phyloP scores from a whole-genome alignment of 169 alveolate genomes.

The Eimeria necatrix region DNA sequence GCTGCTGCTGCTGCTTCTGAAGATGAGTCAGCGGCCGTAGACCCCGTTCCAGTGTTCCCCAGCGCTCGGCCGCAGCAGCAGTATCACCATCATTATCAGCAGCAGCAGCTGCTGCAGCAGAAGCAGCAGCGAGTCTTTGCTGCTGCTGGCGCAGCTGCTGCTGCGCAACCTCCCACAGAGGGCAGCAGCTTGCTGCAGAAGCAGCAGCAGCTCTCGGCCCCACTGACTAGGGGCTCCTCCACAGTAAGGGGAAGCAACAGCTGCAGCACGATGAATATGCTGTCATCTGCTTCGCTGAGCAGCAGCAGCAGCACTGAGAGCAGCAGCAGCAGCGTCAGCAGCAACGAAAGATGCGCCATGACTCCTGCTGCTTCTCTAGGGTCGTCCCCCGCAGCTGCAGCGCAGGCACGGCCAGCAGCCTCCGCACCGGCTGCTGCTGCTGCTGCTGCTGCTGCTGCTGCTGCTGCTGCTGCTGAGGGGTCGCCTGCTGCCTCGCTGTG shows the following conservation, averaged over 20 bases:
- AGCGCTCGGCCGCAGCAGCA: too few species aligned
- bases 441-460: background rate
- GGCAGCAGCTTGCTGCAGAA: background rate
- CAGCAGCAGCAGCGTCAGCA: background rate
- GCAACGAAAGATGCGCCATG: background rate
- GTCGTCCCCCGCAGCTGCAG: too few species aligned
- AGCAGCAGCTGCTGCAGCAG: background rate
- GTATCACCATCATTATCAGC: background rate
- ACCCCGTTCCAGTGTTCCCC: background rate
- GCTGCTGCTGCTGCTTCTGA: too few species aligned
- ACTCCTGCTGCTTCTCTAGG: slow-evolving; percentile 10
- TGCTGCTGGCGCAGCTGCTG: background rate
- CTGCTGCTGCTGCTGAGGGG: background rate
- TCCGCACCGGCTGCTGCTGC: background rate
- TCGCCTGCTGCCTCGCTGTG: background rate
- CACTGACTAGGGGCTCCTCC: too few species aligned
- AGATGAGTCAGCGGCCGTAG: background rate
- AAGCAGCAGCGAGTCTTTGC: background rate
- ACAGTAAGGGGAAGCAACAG: background rate
- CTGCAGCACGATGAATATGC: background rate
- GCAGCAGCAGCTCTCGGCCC: background rate
- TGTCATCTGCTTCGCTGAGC: background rate
- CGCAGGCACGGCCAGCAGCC: too few species aligned
- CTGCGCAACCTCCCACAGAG: background rate
- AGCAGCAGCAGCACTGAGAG: slow-evolving; percentile 11